Base-by-base conservation (phyloP, 176 grass and related monocot genomes). In the Tillandsia fasciculata region DNA sequence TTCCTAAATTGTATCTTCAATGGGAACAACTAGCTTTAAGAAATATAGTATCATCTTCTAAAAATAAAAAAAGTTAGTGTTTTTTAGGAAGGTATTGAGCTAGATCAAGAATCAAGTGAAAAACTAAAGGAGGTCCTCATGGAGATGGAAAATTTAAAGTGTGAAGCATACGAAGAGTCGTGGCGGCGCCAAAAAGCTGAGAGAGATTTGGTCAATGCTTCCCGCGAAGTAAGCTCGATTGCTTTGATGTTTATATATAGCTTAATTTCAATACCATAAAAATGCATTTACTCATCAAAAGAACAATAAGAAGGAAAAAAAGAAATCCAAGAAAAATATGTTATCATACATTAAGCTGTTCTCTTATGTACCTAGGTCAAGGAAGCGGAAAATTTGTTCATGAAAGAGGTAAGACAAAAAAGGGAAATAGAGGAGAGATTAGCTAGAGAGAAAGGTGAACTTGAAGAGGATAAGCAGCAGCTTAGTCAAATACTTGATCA, bases 131-230 rank as follows among this genome's bases (percentile, higher is more conserved):
- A 67, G 53, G 82, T 57, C 1, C 14, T 92, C 69, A 12, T 50
- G 65, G 89, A 92, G 56, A 82, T 77, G 3, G 73, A 85, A 52
- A 82, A 69, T 70, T 68, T 88, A 2, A 85, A 67, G 66, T 67
- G 27, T 0, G 89, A 92, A 70, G 85, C 79, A 8, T 85, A 88
- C 12, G 85, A 92, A 61, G 85, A 84, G 79, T 64, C 74, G 17
- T 69, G 82, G 10, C 76, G 79, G 67, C 89, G 89, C 64, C 89
- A 88, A 77, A 88, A 81, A 72, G 82, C 85, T 12, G 89, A 88
- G 63, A 78, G 82, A 17, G 85, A 88, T 29, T 77, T 88, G 51
- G 65, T 72, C 26, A 65, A 85, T 0, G 85, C 73, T 15, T 78
- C 79, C 12, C 81, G n/a, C 56, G 74, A 77, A 53, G 88, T 91